Evolutionary conservation across 495 filamentous ascomycete genomes (phyloP).

Genomic region (Ascobolus immersus): DNA sequence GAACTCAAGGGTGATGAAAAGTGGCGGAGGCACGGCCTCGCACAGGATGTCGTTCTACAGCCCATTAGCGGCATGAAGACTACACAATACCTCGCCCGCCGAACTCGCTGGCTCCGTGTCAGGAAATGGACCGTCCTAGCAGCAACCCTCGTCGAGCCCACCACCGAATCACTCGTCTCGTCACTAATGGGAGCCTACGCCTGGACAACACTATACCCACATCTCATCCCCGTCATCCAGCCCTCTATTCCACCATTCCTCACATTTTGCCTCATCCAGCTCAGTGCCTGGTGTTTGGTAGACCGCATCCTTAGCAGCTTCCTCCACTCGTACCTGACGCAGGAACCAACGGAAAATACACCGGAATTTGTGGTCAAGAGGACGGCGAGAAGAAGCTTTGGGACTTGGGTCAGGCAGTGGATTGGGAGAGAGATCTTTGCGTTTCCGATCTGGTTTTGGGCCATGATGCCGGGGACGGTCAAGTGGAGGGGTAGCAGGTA

Average conservation of each 20-base stretch:
- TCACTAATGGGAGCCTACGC: slow-evolving; percentile 56
- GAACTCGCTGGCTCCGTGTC: slow-evolving; percentile 76
- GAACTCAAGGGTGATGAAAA: slow-evolving; percentile 23
- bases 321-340: slow-evolving; percentile 43
- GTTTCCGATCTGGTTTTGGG: slow-evolving; percentile 65
- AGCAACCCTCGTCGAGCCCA: slow-evolving; percentile 83
- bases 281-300: slow-evolving; percentile 27
- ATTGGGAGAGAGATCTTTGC: slow-evolving; percentile 59
- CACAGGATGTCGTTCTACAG: slow-evolving; percentile 70
- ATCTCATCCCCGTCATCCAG: too few relatives aligned
- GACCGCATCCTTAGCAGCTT: slow-evolving; percentile 27
- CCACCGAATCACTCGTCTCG: slow-evolving; percentile 71
- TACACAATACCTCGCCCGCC: slow-evolving; percentile 49
- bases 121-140: slow-evolving; percentile 78
- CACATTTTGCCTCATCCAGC: too few relatives aligned
- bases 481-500: slow-evolving; percentile 68
- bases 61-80: slow-evolving; percentile 66
- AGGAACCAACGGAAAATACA: too few relatives aligned
- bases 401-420: slow-evolving; percentile 61
- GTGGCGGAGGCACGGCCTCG: slow-evolving; percentile 55
- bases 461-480: slow-evolving; percentile 58
- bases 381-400: slow-evolving; percentile 28
- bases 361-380: slow-evolving; percentile 31
- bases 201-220: slow-evolving; percentile 47
- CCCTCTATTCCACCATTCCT: too few relatives aligned